These are phyloP conservation scores for Phallus indusiatus DNA, from an alignment of 768 basidiomycete genomes.

Conservation along the genomic window DNA sequence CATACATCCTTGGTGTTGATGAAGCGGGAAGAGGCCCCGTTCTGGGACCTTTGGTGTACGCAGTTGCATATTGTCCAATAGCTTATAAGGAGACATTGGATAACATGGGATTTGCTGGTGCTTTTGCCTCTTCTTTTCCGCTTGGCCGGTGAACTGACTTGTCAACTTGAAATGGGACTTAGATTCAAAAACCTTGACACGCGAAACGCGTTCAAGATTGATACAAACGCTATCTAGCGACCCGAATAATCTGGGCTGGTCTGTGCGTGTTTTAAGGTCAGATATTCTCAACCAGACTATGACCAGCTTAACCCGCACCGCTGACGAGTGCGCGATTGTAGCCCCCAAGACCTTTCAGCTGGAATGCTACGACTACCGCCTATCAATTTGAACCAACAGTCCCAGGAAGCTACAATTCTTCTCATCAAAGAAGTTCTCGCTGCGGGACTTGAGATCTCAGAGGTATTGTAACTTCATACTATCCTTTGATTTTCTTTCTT, in stretches of 20 bases:
- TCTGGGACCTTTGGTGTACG: slow-evolving; percentile 92
- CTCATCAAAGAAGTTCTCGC: slow-evolving; percentile 81
- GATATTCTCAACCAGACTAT: neutral
- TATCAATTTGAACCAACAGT: slow-evolving; percentile 78
- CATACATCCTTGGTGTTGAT: slow-evolving; percentile 96
- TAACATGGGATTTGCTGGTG: slow-evolving; percentile 84
- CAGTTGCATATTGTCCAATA: slow-evolving; percentile 84
- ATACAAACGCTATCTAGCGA: slow-evolving; percentile 62
- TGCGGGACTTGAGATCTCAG: slow-evolving; percentile 69
- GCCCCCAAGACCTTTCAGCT: slow-evolving; percentile 83
- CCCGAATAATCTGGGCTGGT: slow-evolving; percentile 67
- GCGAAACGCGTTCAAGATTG: slow-evolving; percentile 55
- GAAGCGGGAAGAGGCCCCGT: slow-evolving; percentile 97
- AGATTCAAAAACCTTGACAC: slow-evolving; percentile 91
- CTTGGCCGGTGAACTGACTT: neutral
- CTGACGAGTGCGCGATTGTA: slow-evolving; percentile 20
- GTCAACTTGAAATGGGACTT: neutral
- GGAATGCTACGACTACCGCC: slow-evolving; percentile 86
- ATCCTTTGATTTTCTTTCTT: neutral
- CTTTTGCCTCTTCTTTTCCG: neutral
- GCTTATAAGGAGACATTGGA: slow-evolving; percentile 68
- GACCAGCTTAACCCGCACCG: slow-evolving; percentile 11
- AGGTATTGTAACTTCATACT: slow-evolving; percentile 39
- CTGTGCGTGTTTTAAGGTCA: slow-evolving; percentile 68
- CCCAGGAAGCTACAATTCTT: slow-evolving; percentile 80